Base-by-base conservation (phyloP, 164 flowering plant genomes). In the Stephania japonica region DNA sequence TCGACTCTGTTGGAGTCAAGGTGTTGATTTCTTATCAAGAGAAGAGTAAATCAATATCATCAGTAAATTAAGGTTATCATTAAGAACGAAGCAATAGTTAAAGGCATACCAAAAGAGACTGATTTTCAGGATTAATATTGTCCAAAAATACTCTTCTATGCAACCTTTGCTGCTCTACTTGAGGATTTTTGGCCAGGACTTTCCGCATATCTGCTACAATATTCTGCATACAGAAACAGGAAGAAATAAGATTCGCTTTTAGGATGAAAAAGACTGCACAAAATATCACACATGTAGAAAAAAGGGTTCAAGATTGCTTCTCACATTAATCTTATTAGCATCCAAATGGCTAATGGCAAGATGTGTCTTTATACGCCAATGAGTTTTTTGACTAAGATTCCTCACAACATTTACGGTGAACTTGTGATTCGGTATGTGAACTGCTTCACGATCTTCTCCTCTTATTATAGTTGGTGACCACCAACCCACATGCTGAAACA, bases 191-290 rank as follows among this genome's bases (percentile, higher is more conserved):
- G 12, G 97, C 86, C 89, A 96, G 81, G 59, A 96, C 95, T 82
- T 93, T 96, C 50, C 98, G 98, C 99, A 96, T 93, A 77, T 96
- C 97, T 43, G 97, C 98, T 26, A 96, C 97, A 83, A 93, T 87
- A 79, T 53, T 88, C 99, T 96, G 89, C 72, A 81, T 18, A 68
- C 6, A 75, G 65, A 69, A 74, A 50, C 64, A 74, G 50, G 24
- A 9, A 53, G 18, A 18, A 10, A 64, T 25, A 26, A 25, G 50
- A 26, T 67, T 64, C 12, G 2, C 53, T 47, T 14, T 21, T 44
- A 44, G 42, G 70, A 61, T 49, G 70, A 68, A 32, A 27, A 65
- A 76, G 44, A 76, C 38, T 50, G 56, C 8, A 56, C 9, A 25
- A 27, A 70, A 7, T 27, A 12, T 1, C 50, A 26, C 70, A 47